phyloP scores from a whole-genome alignment of 2,329 filamentous ascomycete genomes.

The Penicillium sp. region DNA sequence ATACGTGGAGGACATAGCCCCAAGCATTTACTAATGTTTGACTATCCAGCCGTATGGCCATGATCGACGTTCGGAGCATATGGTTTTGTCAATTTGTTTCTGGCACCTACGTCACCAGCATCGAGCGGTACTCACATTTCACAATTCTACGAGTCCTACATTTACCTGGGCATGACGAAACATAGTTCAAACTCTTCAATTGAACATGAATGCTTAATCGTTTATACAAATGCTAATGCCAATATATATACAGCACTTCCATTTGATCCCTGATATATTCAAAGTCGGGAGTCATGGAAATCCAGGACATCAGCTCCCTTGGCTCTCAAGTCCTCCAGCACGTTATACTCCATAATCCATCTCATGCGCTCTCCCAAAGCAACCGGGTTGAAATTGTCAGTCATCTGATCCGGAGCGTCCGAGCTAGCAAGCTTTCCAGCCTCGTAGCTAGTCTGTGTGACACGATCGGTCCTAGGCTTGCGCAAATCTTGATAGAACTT shows the following conservation, averaged over 20 bases:
- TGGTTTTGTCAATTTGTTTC: too few species aligned
- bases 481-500: conserved; percentile 37
- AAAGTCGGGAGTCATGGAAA: conserved; percentile 17
- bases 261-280: not conserved
- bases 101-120: not conserved
- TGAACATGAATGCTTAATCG: not conserved
- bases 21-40: not conserved
- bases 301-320: conserved; percentile 21
- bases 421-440: conserved; percentile 38
- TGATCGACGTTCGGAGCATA: not conserved
- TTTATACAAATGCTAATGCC: not conserved
- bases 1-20: too few species aligned
- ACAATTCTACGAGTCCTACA: not conserved
- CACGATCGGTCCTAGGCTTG: conserved; percentile 37
- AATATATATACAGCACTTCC: conserved; percentile 1
- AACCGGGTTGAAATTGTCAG: conserved; percentile 27
- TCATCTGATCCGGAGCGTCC: conserved; percentile 31
- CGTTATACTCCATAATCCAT: conserved; percentile 39
- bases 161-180: not conserved
- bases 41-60: not conserved
- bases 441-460: conserved; percentile 36
- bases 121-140: not conserved
- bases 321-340: conserved; percentile 29
- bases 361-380: conserved; percentile 32
- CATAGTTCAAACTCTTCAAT: too few species aligned